phyloP scores from a whole-genome alignment of 305 asterid genomes.

The Withania somnifera region DNA sequence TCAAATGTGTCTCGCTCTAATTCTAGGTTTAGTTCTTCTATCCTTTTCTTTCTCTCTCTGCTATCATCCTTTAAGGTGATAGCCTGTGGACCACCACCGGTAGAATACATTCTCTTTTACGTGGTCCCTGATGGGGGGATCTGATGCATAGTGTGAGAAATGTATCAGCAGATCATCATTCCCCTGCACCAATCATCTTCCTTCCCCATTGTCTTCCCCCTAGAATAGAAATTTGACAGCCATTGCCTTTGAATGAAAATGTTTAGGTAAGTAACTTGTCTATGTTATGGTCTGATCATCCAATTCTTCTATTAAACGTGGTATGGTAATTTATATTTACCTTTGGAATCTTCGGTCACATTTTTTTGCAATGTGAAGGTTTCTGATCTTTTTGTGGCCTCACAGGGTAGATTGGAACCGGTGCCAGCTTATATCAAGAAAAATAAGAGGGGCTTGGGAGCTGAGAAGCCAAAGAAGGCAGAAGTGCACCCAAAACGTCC shows the following conservation, averaged over 20 bases:
- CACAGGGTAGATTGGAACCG: constrained; percentile 79
- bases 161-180: neutral
- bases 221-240: neutral
- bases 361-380: neutral
- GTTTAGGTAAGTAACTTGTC: neutral
- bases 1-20: neutral
- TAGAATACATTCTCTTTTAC: neutral
- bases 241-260: neutral
- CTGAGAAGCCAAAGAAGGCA: constrained; percentile 44
- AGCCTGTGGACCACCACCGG: neutral
- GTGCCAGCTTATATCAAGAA: constrained; percentile 53
- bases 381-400: neutral
- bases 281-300: neutral
- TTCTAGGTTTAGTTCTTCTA: neutral
- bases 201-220: neutral
- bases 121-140: neutral
- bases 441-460: constrained; percentile 82
- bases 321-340: neutral
- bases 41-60: neutral
- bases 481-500: constrained; percentile 10
- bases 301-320: neutral
- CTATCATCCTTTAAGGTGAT: neutral
- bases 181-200: neutral
- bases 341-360: neutral
- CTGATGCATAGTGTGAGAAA: neutral